These are phyloP conservation scores for Hyphodiscus hymeniophilus DNA, from an alignment of 495 filamentous ascomycete species.

Conservation along the genomic window DNA sequence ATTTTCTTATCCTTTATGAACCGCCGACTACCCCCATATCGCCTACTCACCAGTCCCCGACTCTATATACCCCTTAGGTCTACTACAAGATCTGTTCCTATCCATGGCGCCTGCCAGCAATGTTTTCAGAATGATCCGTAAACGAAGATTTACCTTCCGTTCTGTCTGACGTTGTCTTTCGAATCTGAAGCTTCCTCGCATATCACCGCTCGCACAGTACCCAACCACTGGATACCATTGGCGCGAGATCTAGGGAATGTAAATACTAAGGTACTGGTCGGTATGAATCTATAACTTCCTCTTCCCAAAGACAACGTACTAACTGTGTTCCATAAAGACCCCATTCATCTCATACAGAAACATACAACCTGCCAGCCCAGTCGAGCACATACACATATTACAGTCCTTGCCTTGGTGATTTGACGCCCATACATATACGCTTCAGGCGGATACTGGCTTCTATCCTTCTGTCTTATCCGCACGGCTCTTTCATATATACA, in stretches of 20 bases:
- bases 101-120: slow-evolving; percentile 16
- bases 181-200: slow-evolving; percentile 12
- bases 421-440: background rate
- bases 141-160: slow-evolving; percentile 22
- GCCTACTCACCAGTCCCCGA: no score
- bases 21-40: background rate
- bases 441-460: background rate
- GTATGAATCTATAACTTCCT: background rate
- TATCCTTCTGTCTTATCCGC: background rate
- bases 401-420: no score
- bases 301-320: background rate
- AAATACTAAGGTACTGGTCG: slow-evolving; percentile 3
- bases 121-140: slow-evolving; percentile 21
- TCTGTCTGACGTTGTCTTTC: slow-evolving; percentile 16
- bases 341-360: no score
- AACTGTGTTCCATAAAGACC: no score
- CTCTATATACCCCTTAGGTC: slow-evolving; percentile 9
- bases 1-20: background rate
- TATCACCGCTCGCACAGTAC: background rate
- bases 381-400: no score
- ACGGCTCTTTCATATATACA: slow-evolving; percentile 1
- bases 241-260: slow-evolving; percentile 3
- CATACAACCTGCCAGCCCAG: no score
- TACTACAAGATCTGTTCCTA: slow-evolving; percentile 14
- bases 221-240: slow-evolving; percentile 1